Percentiles rank a stretch among this genome's conserved stretches.
These are phyloP conservation scores for Tricholoma furcatifolium DNA, from an alignment of 768 basidiomycete species.

Conservation along the genomic window DNA sequence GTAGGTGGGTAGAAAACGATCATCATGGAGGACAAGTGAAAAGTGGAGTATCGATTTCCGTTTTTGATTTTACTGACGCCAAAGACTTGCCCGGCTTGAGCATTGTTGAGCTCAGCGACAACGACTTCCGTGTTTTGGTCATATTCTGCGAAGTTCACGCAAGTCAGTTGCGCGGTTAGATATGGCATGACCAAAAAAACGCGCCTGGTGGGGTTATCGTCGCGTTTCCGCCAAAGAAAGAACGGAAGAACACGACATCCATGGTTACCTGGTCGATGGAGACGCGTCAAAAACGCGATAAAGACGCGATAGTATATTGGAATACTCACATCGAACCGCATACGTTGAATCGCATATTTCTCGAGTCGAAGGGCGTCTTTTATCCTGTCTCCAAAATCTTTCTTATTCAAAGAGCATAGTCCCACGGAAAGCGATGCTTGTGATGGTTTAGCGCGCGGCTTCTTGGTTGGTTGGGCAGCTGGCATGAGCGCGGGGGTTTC, in stretches of 20 bases:
- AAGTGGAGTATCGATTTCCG: constrained; percentile 1
- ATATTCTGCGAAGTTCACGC: not conserved
- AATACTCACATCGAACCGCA: constrained; percentile 3
- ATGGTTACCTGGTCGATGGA: not conserved
- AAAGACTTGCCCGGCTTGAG: constrained; percentile 4
- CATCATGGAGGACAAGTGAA: constrained; percentile 4
- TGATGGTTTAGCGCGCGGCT: constrained; percentile 9
- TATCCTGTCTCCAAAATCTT: constrained; percentile 7
- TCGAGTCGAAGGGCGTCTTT: constrained; percentile 1
- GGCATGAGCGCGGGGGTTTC: not conserved
- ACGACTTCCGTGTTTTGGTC: constrained; percentile 1
- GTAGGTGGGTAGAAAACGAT: constrained; percentile 1
- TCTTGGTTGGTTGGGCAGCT: not conserved
- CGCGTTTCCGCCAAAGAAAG: constrained; percentile 5
- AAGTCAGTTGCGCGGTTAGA: too few species aligned
- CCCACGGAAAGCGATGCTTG: not conserved
- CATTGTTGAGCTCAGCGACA: constrained; percentile 5
- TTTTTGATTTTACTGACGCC: constrained; percentile 12
- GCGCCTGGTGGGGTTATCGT: constrained; percentile 1
- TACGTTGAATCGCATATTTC: constrained; percentile 2
- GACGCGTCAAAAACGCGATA: not conserved
- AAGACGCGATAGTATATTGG: not conserved
- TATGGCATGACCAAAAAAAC: not conserved
- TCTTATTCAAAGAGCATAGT: constrained; percentile 6
- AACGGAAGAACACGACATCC: constrained; percentile 3